Base-by-base conservation (phyloP, 225 moss, liverwort and hornwort genomes). In the Pleurozium schreberi region DNA sequence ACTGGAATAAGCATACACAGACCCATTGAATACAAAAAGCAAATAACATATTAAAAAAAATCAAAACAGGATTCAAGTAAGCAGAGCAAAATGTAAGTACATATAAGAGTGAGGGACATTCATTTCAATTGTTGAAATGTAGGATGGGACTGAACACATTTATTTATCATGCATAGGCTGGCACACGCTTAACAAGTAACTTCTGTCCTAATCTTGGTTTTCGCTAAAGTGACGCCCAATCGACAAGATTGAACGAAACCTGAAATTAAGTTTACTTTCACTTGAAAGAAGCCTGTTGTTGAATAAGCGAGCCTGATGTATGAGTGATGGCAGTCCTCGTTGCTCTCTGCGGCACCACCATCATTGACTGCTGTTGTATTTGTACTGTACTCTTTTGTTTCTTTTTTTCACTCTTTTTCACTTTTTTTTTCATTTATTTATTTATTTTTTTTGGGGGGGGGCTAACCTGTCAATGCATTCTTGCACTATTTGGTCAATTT, bases 291-390 rank as follows among this genome's bases (percentile, higher is more conserved):
- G 75, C 86, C 81, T 81, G 64, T 55, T 62, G n/a, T n/a, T n/a
- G n/a, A n/a, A n/a, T n/a, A n/a, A n/a, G n/a, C n/a, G 82, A 33
- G 47, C 84, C 66, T 87, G 62, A 87, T 75, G 45, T 40, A 59
- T 60, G 38, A 86, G 87, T 91, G 68, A 71, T 86, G 80, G 49
- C 57, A 88, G 90, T 88, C 47, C 59, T 63, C 49, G 30, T 73
- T 3, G 7, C 21, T 42, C 78, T 86, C 86, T 86, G 89, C 89
- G 70, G n/a, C 49, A 31, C 78, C 82, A 57, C 83, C 86, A 86
- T 91, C 89, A 91, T 91, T 86, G 89, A 91, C 91, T 89, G 89
- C 91, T 89, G 89, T 57, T 81, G 68, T 62, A 18, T 67, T 26
- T 30, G 91, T 86, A 78, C 26, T 5, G 68, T 40, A 22, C 23